Conservation (phyloP, 306 rosid genomes). For the Prosopis cineraria region DNA sequence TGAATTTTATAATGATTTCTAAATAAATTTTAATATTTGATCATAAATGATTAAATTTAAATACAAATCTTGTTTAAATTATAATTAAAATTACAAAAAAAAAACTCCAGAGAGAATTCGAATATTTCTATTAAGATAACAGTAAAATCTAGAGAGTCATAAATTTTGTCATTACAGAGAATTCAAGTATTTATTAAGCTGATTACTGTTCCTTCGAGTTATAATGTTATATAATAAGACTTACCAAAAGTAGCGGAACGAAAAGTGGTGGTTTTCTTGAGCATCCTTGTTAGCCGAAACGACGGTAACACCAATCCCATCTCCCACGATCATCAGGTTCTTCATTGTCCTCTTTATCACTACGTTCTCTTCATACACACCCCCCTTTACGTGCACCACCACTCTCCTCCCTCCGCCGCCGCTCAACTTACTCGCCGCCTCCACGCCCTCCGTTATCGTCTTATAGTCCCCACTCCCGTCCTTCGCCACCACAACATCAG, state of each 20-base stretch:
- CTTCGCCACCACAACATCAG: conserved; percentile 65
- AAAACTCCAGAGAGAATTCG: no score
- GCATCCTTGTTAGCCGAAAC: conserved; percentile 45
- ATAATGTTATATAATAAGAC: background rate
- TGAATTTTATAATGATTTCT: background rate
- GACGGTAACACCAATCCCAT: conserved; percentile 70
- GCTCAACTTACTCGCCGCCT: conserved; percentile 40
- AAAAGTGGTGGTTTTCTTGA: conserved; percentile 59
- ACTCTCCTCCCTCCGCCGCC: conserved; percentile 44
- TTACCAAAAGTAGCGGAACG: conserved; percentile 84
- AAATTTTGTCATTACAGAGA: no score
- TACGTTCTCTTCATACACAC: conserved; percentile 66
- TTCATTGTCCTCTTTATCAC: conserved; percentile 47
- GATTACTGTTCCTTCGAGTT: no score
- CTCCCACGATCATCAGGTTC: conserved; percentile 73
- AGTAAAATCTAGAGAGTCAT: no score
- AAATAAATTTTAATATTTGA: no score
- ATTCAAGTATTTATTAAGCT: no score
- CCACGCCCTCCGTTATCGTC: conserved; percentile 64
- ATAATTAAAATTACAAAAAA: no score
- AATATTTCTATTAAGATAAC: no score
- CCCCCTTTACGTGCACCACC: conserved; percentile 68
- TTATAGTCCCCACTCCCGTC: conserved; percentile 69
- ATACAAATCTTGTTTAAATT: background rate
- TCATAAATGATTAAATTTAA: background rate